These are phyloP conservation scores for Acanthochlamys bracteata DNA, from an alignment of 106 monocot species.

Conservation along the genomic window DNA sequence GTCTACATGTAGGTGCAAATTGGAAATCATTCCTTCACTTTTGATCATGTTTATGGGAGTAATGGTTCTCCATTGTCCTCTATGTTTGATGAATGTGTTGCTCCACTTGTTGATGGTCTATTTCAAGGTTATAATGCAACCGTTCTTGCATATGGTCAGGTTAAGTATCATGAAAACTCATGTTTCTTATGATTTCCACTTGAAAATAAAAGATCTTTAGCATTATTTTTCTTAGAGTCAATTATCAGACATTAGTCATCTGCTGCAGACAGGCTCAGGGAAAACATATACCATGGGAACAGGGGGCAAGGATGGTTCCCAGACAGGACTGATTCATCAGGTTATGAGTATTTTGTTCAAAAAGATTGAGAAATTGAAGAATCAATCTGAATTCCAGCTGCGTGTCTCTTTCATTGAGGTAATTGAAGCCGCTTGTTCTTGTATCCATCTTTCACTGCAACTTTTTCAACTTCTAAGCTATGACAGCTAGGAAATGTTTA, in stretches of 20 bases:
- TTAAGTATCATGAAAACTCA: conserved; percentile 13
- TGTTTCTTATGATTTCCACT: background rate
- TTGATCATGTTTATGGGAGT: conserved; percentile 93
- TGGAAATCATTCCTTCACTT: conserved; percentile 92
- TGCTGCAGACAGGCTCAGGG: conserved; percentile 92
- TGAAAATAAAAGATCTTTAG: background rate
- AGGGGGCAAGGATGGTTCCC: conserved; percentile 53
- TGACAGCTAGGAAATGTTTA: background rate
- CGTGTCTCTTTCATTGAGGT: conserved; percentile 98
- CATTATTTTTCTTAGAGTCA: background rate
- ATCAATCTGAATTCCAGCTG: conserved; percentile 81
- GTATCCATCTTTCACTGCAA: background rate
- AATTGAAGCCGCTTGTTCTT: background rate
- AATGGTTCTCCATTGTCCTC: conserved; percentile 61
- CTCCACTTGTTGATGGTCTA: conserved; percentile 89
- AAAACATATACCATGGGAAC: conserved; percentile 99
- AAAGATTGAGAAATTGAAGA: conserved; percentile 70
- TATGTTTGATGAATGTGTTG: conserved; percentile 93
- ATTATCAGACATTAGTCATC: background rate
- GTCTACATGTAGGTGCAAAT: conserved; percentile 70
- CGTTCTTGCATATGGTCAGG: conserved; percentile 99
- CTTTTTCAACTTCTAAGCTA: no score
- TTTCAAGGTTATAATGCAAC: conserved; percentile 99
- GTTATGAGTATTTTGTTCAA: conserved; percentile 75
- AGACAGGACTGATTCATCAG: conserved; percentile 75